Base-by-base conservation (phyloP, 225 moss, liverwort and hornwort species). In the Bryoerythrophyllum caledonicum region DNA sequence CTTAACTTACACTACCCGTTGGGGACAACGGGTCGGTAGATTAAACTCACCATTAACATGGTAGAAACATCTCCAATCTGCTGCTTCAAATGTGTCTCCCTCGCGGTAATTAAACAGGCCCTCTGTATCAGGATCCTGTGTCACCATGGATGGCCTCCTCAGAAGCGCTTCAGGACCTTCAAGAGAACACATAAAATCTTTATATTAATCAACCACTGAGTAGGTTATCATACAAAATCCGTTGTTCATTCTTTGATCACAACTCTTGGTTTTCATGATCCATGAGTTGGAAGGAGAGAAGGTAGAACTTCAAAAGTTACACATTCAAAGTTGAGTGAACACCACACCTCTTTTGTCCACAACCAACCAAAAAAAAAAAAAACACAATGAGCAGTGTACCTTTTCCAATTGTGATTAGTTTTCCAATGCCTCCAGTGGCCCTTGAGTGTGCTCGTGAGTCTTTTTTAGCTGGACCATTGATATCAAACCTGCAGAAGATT, bases 391-490 rank as follows among this genome's bases (percentile, higher is more conserved):
- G 10, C 1, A 17, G 21, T 58, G 23, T 62, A 93, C 92, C 92
- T 83, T 76, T 90, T 75, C 90, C 89, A 37, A 93, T 93, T 4
- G 90, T 93, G 27, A 93, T 89, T 67, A 90, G 68, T 69, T 90
- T 93, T 43, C 82, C 86, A 46, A 91, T 80, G 58, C 80, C 74
- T 25, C 77, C 83, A 43, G 88, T 78, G 59, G 86, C 78, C 58
- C 81, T 84, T 68, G 90, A 71, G 76, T 86, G 79, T 19, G 78
- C 60, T 65, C 90, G 43, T 23, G 83, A 73, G 27, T 80, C 85
- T 54, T 59, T 81, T 38, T 90, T 79, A 72, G 82, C 48, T 19
- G 48, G 90, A 57, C 92, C 85, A 73, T 87, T 93, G 52, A 89
- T 83, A 77, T 87, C 87, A 76, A 93, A 93, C 80, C 90, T 93